Evolutionary conservation across 2,329 filamentous ascomycete species (phyloP).

Genomic region (Diaporthe sp.): DNA sequence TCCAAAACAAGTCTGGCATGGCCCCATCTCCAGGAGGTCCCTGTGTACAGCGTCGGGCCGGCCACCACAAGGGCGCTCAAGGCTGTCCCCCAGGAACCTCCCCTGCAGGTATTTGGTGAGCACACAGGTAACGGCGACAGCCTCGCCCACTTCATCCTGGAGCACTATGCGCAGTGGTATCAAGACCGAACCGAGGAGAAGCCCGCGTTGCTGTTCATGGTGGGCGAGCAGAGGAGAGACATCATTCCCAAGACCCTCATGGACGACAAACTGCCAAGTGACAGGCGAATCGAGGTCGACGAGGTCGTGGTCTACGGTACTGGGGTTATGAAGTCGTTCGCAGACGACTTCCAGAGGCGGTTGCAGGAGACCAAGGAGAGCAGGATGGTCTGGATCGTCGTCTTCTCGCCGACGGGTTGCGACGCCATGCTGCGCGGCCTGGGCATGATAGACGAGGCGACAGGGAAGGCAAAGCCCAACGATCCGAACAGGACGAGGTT

Average conservation of each 20-base stretch:
- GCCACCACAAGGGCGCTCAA: constrained; percentile 82
- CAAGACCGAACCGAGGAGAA: constrained; percentile 60
- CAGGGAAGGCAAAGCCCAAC: constrained; percentile 53
- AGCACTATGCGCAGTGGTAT: constrained; percentile 77
- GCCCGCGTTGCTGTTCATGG: constrained; percentile 83
- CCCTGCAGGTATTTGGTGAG: constrained; percentile 78
- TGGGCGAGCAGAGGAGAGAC: constrained; percentile 90
- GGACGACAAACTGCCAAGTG: constrained; percentile 62
- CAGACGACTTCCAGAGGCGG: constrained; percentile 70
- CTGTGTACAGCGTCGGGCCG: constrained; percentile 84
- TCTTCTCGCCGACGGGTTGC: constrained; percentile 78
- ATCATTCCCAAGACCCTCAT: constrained; percentile 88
- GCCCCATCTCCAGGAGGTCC: constrained; percentile 69
- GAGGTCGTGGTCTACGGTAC: constrained; percentile 92
- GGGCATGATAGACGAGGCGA: constrained; percentile 63
- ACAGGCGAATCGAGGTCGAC: constrained; percentile 74
- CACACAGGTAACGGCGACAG: constrained; percentile 88
- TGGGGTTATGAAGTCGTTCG: constrained; percentile 84
- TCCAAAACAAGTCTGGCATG: constrained; percentile 49
- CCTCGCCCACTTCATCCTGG: constrained; percentile 82
- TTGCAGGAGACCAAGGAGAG: constrained; percentile 61
- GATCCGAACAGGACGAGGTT: constrained; percentile 63
- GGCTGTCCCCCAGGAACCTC: constrained; percentile 64
- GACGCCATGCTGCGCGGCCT: constrained; percentile 70
- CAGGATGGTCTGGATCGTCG: constrained; percentile 77